Evolutionary conservation across 441 rosid species (phyloP), one percentile per base, ranked within the genome.

Genomic region (California macrophylla): DNA sequence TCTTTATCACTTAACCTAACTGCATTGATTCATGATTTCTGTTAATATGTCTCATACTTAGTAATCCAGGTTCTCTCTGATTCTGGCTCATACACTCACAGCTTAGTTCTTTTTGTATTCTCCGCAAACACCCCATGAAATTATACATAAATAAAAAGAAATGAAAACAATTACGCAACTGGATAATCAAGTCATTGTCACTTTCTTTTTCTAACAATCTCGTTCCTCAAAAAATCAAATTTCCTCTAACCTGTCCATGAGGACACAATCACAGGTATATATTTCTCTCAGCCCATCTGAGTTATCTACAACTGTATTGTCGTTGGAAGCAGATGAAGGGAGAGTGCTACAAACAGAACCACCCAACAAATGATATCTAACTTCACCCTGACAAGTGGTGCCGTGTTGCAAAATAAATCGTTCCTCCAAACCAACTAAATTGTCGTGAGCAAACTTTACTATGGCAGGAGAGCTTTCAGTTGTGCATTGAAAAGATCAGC

Each of bases 401-500:
- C 4, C 7, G 36, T 9, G 56, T n/a, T 42, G 56, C 56, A 47
- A 47, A 74, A 75, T n/a, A 78, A 67, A 71, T 50, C 74, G 58
- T 75, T 73, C 73, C 69, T 63, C 61, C 9, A 23, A 15, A 47
- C 30, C 47, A 45, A 52, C 42, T 70, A 61, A 40, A 45, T 29
- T 30, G 3, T n/a, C 40, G 65, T 71, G 66, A 3, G 24, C 58
- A 54, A 2, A 60, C 18, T 66, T 72, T 71, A 75, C 78, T 74
- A 81, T 66, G 95, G 97, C 40, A 90, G 76, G 64, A 95, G 86
- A 61, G 91, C 84, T 84, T 88, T 89, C 84, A 92, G 76, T 74
- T 95, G 99, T 75, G 85, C 75, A 79, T 81, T 82, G 85, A 92
- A 95, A 70, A 92, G 98, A 77, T 92, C 87, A 23, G 89, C 98